Evolutionary conservation across 2,329 filamentous ascomycete genomes (phyloP), one percentile per base, ranked within the genome.

Genomic region (Epichloe sylvatica): DNA sequence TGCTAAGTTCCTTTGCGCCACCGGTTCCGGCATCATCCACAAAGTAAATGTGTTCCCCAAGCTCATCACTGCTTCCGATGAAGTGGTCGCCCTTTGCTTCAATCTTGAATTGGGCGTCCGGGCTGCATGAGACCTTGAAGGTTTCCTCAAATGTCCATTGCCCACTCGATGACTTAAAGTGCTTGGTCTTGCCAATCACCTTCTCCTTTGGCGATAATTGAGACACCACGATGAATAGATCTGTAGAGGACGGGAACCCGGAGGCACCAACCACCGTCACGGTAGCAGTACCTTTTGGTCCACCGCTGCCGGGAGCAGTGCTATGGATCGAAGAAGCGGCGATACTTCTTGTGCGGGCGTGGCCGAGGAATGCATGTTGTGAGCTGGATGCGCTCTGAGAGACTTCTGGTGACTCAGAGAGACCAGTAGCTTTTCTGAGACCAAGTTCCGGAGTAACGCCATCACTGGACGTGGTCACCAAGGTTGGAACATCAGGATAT

Each of bases 131-230:
- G 21, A 85, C 75, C 60, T 82, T 89, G 72, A 92, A 91, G 0
- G 79, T 81, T 64, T 94, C 87, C 54, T 88, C 82, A 64, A 81
- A 94, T 17, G 71, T 74, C 53, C 86, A 77, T 3, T 74, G 69
- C 2, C 84, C 86, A 1, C 70, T 71, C 3, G 77, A 69, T 0
- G 83, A 76, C 66, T 95, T 95, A 70, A 86, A 78, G 55, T 92
- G 84, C 64, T 95, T 94, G 21, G 90, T 96, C 73, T 97, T 96
- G 69, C 90, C 82, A 43, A 98, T 72, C 43, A 84, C 78, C 70
- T 92, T 96, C 46, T 72, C 77, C 67, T 84, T 90, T 44, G 80
- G 68, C 3, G 74, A 71, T 35, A 86, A 62, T 56, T 86, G 80
- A 50, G 80, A 81, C 56, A 95, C 70, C 51, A 78, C 69, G 45